Evolutionary conservation across 257 asterid species (phyloP).

Genomic region (Sherardia arvensis): DNA sequence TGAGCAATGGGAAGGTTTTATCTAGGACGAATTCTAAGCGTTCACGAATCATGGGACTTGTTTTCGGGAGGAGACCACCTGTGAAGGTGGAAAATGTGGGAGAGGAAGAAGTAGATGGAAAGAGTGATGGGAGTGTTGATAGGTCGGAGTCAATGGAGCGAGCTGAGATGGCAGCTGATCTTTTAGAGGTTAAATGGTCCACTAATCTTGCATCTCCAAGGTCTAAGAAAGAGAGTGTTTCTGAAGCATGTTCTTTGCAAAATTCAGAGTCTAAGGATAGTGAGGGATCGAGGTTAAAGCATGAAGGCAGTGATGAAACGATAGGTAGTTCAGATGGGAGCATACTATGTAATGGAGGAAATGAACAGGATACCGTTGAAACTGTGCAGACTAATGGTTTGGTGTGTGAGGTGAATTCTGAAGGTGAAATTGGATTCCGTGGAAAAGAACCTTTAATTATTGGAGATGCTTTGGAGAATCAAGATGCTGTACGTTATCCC

Average conservation of each 20-base stretch:
- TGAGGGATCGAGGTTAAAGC: constrained; percentile 14
- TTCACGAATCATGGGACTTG: constrained; percentile 49
- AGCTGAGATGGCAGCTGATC: constrained; percentile 94
- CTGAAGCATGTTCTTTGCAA: constrained; percentile 21
- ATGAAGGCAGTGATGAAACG: constrained; percentile 8
- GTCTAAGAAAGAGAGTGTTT: constrained; percentile 20
- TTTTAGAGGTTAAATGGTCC: constrained; percentile 88
- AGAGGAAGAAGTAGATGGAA: constrained; percentile 14
- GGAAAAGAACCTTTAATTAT: constrained; percentile 15
- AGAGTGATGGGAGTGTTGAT: constrained; percentile 16
- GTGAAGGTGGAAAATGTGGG: constrained; percentile 16
- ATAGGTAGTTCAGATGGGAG: not conserved
- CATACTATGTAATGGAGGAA: not conserved
- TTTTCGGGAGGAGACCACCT: constrained; percentile 51
- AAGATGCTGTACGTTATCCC: constrained; percentile 9
- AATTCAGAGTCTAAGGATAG: constrained; percentile 15
- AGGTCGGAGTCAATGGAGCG: constrained; percentile 59
- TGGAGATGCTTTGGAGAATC: constrained; percentile 15
- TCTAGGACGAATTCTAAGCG: constrained; percentile 38
- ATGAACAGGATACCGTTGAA: not conserved
- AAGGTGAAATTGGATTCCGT: constrained; percentile 14
- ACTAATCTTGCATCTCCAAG: constrained; percentile 56
- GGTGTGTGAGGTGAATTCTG: constrained; percentile 16
- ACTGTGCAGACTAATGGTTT: constrained; percentile 10
- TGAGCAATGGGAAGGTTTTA: constrained; percentile 24